Base-by-base conservation (phyloP, 2,329 filamentous ascomycete species). In the Pyricularia sp. region DNA sequence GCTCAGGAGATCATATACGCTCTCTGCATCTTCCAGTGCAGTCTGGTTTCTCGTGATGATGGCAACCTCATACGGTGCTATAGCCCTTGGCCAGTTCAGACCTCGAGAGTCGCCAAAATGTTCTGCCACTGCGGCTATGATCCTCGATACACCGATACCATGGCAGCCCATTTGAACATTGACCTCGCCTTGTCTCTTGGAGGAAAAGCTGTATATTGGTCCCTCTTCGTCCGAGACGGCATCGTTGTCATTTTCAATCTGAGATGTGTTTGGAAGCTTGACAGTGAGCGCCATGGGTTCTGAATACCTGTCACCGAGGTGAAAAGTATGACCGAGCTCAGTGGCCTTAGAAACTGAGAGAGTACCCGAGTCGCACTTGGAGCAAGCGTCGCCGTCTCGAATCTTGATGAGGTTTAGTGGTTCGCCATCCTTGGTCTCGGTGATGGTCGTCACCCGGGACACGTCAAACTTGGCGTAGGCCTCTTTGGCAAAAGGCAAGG, bases 251-350 rank as follows among this genome's bases (percentile, higher is more conserved):
- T 12, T 25, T 9, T 28, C 50, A 17, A 7, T 4, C 59, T 63
- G 33, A 23, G 72, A 71, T 11, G 72, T 71, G 36, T 73, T 74
- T 30, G 80, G 84, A 30, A 82, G 72, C 17, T 81, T 80, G 2
- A 95, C 85, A 0, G 79, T 83, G 1, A 92, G 91, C 9, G 85
- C 81, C 0, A 99, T 83, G 0, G 93, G 90, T 25, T 86, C 83
- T 28, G 91, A 94, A 80, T 99, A 99, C 33, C 94, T 88, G 1
- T 92, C 94, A 12, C 94, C 94, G 1, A 99, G 88, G 77, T 96
- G 90, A 80, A 99, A 99, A 0, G 95, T 98, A 78, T 99, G 95
- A 0, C 93, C 95, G 20, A 98, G 84, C 79, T 99, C 95, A 66
- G 98, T 90, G 9, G 93, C 92, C 71, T 86, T 89, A 69, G 90